Evolutionary conservation across 768 basidiomycete genomes (phyloP), one percentile per base, ranked within the genome.

Genomic region (Collybiopsis luxurians): DNA sequence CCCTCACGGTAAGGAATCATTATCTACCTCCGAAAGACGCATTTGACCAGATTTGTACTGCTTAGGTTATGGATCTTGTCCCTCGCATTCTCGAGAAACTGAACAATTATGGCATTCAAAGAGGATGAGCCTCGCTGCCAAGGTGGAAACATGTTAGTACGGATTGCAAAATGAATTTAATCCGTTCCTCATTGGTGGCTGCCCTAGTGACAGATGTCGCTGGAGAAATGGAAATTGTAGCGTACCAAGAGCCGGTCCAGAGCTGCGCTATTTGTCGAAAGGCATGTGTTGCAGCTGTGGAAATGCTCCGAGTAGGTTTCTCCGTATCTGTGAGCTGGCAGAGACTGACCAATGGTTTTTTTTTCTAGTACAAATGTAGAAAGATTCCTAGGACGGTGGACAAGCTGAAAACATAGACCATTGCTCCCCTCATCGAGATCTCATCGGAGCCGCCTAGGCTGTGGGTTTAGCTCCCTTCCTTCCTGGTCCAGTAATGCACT

Each of bases 281-380:
- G 64, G 89, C 86, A 17, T 82, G 79, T 61, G 76, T 62, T 24
- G 85, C 86, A 6, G 87, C 88, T 21, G 75, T 85, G 7, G 80
- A 82, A 36, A 89, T 90, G 88, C 79, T 89, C 43, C 75, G 76
- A 56, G 87, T 89, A 68, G 72, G 77, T 63, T 31, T 7, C 12
- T 52, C 1, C 34, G n/a, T 27, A n/a, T 45, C 15, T 21, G 17
- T 10, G 15, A 9, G 21, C 12, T n/a, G 17, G n/a, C 11, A 26
- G 15, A 39, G 17, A 21, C 11, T 47, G 9, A 21, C 26, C 26
- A 13, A 11, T 13, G n/a, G 7, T 31, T 10, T 27, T 45, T 59
- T 56, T 58, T 57, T 48, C 34, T 59, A 88, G 83, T 89, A 89
- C 66, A 89, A 89, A 69, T 85, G 83, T 66, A 73, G 73, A 61